Percentiles rank a stretch among this genome's conserved stretches.
Conservation (phyloP, 768 basidiomycete species). For the Hypholoma fasciculare region DNA sequence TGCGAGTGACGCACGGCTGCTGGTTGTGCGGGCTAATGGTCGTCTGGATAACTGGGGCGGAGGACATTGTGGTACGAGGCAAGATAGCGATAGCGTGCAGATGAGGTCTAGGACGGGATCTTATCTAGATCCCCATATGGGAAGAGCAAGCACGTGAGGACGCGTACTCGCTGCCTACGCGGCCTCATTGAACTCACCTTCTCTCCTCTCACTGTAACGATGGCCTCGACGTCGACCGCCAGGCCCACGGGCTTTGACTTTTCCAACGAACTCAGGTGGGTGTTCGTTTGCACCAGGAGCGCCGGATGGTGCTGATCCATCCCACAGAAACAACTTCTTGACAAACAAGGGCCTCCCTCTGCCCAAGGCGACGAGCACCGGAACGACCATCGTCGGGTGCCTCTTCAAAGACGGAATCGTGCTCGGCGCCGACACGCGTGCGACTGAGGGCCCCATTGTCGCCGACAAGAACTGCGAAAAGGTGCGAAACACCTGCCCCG, state of each 20-base stretch:
- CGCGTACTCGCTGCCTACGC: conserved; percentile 25
- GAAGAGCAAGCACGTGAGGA: conserved; percentile 25
- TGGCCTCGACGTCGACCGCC: conserved; percentile 50
- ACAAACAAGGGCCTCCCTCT: conserved; percentile 67
- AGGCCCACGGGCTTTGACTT: conserved; percentile 72
- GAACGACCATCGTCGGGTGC: conserved; percentile 98
- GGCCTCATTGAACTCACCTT: conserved; percentile 1
- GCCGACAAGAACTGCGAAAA: conserved; percentile 99
- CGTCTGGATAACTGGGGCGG: conserved; percentile 49
- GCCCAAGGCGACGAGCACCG: conserved; percentile 88
- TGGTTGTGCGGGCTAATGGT: conserved; percentile 86
- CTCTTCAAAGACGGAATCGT: conserved; percentile 91
- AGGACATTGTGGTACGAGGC: background rate
- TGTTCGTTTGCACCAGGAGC: background rate
- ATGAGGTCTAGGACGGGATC: background rate
- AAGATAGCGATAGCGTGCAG: background rate
- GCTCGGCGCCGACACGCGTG: conserved; percentile 95
- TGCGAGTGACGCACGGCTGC: conserved; percentile 62
- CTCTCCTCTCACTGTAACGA: conserved; percentile 21
- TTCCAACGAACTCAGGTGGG: conserved; percentile 69
- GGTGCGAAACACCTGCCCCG: conserved; percentile 43
- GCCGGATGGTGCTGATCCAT: background rate
- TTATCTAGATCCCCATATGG: conserved; percentile 3
- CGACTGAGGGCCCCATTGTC: conserved; percentile 92
- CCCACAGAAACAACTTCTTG: conserved; percentile 69